A percentile compares a stretch with the other conserved stretches of the same genome.
These are phyloP conservation scores for Ganoderma leucocontextum DNA, from an alignment of 1,284 basidiomycete species.

Conservation along the genomic window DNA sequence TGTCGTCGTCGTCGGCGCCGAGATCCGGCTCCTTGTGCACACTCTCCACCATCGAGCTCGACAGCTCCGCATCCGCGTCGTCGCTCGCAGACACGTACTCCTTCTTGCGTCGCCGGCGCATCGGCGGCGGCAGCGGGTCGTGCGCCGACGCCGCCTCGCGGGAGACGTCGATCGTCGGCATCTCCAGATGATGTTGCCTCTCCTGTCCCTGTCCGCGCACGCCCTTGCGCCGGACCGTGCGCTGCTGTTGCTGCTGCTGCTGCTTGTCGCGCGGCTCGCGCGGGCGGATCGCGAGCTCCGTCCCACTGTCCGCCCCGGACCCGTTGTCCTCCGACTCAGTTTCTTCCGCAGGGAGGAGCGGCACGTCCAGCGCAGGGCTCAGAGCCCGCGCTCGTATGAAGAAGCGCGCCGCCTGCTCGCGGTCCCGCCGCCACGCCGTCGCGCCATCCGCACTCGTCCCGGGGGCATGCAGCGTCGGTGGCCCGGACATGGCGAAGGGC, in stretches of 20 bases:
- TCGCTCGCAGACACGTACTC: constrained; percentile 20
- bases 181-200: constrained; percentile 32
- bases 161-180: constrained; percentile 52
- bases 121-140: constrained; percentile 36
- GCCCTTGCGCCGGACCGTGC: constrained; percentile 16
- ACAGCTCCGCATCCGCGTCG: constrained; percentile 33
- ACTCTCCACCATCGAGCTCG: constrained; percentile 40
- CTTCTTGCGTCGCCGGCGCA: constrained; percentile 38
- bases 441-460: constrained; percentile 44
- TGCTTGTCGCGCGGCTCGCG: constrained; percentile 14
- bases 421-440: constrained; percentile 75
- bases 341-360: constrained; percentile 64
- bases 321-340: constrained; percentile 58
- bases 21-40: constrained; percentile 32
- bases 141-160: constrained; percentile 32
- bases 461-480: constrained; percentile 26
- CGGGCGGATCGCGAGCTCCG: constrained; percentile 15
- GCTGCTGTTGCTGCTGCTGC: constrained; percentile 19
- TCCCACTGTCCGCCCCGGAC: constrained; percentile 38
- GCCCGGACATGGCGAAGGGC: constrained; percentile 48
- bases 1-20: constrained; percentile 59
- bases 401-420: constrained; percentile 69
- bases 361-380: constrained; percentile 70
- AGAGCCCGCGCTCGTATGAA: constrained; percentile 73
- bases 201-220: constrained; percentile 12